Evolutionary conservation across 2,329 filamentous ascomycete species (phyloP).

Genomic region (Penicillium glabrum): DNA sequence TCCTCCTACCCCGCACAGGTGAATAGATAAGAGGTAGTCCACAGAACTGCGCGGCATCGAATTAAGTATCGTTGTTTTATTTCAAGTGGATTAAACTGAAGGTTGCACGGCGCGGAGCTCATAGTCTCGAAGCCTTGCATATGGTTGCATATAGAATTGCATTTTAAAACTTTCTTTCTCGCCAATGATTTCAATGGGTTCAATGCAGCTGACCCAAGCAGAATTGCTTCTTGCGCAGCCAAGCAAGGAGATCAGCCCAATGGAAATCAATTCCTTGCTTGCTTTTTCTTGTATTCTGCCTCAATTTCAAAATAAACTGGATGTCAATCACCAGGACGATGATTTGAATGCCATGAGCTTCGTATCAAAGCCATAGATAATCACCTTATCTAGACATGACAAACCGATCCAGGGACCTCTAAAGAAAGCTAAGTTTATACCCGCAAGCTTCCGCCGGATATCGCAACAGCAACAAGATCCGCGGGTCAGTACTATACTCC

Average conservation of each 20-base stretch:
- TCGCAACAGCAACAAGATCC: conserved; percentile 21
- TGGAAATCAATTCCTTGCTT: neutral
- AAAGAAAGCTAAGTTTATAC: conserved; percentile 11
- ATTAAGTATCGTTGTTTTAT: neutral
- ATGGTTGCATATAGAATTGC: neutral
- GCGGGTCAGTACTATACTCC: conserved; percentile 21
- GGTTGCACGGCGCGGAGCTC: neutral
- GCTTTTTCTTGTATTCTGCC: neutral
- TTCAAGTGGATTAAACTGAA: neutral
- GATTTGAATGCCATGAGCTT: too few relatives aligned
- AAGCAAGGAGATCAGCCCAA: neutral
- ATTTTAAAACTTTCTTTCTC: neutral
- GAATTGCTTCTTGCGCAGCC: neutral
- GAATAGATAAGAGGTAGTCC: neutral
- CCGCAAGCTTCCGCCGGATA: conserved; percentile 28
- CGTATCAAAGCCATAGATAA: neutral
- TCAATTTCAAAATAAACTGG: too few relatives aligned
- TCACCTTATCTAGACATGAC: neutral
- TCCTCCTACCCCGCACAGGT: too few relatives aligned
- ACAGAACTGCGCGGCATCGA: neutral
- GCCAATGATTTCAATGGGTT: neutral
- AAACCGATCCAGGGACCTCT: neutral
- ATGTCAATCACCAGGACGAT: too few relatives aligned
- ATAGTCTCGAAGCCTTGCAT: neutral
- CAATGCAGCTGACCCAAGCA: neutral